These are phyloP conservation scores for Nemania sp. DNA, from an alignment of 2,329 filamentous ascomycete species.

Conservation along the genomic window DNA sequence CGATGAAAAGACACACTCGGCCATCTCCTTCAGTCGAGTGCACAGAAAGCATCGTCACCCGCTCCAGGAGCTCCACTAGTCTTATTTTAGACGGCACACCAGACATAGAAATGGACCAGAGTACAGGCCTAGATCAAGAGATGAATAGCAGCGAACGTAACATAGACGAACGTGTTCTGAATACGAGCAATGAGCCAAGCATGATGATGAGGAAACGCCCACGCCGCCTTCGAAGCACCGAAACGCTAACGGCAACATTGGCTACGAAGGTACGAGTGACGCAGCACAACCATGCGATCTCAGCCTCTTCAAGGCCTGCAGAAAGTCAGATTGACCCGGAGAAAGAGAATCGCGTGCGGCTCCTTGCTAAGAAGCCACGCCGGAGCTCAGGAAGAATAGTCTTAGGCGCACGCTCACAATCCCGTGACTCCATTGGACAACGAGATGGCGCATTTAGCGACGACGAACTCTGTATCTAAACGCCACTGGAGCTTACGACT, in stretches of 20 bases:
- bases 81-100: conserved; percentile 37
- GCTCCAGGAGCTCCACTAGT: conserved; percentile 29
- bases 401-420: conserved; percentile 28
- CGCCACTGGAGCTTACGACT: conserved; percentile 20
- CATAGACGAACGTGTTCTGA: conserved; percentile 2
- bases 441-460: conserved; percentile 32
- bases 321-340: conserved; percentile 24
- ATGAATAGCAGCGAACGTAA: conserved; percentile 21
- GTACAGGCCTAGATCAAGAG: conserved; percentile 29
- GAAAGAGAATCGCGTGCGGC: conserved; percentile 37
- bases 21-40: conserved; percentile 32
- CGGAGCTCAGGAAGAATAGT: conserved; percentile 38
- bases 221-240: conserved; percentile 34
- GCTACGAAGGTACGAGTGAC: conserved; percentile 4
- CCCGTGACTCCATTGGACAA: conserved; percentile 21
- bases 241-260: conserved; percentile 31
- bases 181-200: conserved; percentile 9
- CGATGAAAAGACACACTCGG: conserved; percentile 42
- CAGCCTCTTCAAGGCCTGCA: not conserved
- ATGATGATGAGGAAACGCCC: conserved; percentile 40
- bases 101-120: conserved; percentile 33
- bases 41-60: conserved; percentile 16
- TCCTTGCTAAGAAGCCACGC: conserved; percentile 36
- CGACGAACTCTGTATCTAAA: conserved; percentile 41
- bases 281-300: conserved; percentile 1